Evolutionary conservation across 2,329 filamentous ascomycete species (phyloP).

Genomic region (Cryphonectria japonica): DNA sequence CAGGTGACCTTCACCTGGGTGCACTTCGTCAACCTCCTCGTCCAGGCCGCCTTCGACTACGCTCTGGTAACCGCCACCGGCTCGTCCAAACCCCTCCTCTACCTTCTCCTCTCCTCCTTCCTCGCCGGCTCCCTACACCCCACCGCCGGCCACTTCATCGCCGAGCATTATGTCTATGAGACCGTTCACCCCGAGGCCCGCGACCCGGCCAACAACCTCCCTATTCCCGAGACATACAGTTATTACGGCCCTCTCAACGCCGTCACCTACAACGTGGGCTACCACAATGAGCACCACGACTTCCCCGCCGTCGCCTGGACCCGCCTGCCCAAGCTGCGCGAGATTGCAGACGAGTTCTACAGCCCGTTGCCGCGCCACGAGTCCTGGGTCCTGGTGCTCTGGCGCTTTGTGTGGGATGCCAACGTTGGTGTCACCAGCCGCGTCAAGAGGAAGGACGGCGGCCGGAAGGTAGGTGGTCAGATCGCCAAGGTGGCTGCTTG

Average conservation of each 20-base stretch:
- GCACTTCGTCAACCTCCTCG: constrained; percentile 78
- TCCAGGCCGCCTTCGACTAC: constrained; percentile 79
- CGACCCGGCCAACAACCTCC: constrained; percentile 62
- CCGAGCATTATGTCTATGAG: constrained; percentile 89
- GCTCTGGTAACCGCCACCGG: constrained; percentile 60
- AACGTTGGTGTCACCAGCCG: constrained; percentile 88
- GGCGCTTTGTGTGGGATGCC: constrained; percentile 92
- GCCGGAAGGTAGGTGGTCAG: constrained; percentile 58
- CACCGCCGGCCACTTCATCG: constrained; percentile 96
- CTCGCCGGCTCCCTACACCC: constrained; percentile 92
- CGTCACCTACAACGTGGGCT: constrained; percentile 93
- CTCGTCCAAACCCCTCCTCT: constrained; percentile 70
- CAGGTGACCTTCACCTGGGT: constrained; percentile 83
- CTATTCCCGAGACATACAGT: constrained; percentile 90
- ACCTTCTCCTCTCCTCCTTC: constrained; percentile 89
- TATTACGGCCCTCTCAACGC: constrained; percentile 95
- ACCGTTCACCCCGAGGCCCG: constrained; percentile 59
- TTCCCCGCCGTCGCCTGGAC: constrained; percentile 98
- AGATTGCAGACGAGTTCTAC: constrained; percentile 90
- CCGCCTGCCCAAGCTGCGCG: constrained; percentile 73
- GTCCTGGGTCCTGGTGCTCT: constrained; percentile 92
- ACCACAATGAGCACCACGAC: constrained; percentile 99
- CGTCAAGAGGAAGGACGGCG: constrained; percentile 87
- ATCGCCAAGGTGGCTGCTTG: constrained; percentile 55
- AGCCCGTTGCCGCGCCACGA: constrained; percentile 81